Conservation (phyloP, 2,329 filamentous ascomycete species). For the Epichloe hybrida region DNA sequence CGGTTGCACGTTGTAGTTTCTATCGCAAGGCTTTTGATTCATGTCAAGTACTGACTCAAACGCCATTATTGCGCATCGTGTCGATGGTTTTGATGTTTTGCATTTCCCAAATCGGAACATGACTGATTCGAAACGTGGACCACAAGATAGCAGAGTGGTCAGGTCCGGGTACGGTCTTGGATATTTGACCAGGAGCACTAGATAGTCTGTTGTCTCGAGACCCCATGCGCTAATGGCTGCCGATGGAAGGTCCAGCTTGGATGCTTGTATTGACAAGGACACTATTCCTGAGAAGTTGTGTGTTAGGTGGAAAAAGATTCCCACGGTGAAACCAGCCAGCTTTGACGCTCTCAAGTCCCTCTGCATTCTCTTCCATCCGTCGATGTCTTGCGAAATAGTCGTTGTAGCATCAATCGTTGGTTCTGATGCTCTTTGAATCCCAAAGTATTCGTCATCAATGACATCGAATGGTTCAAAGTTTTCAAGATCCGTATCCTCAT, state of each 20-base stretch:
- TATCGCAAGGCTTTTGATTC: conserved; percentile 6
- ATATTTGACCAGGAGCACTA: conserved; percentile 60
- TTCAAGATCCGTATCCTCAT: neutral
- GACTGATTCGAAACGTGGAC: conserved; percentile 20
- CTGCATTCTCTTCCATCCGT: conserved; percentile 1
- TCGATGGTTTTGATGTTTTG: conserved; percentile 56
- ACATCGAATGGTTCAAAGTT: neutral
- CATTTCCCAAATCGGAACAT: conserved; percentile 59
- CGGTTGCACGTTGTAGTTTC: too few species aligned
- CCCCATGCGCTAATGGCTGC: conserved; percentile 70
- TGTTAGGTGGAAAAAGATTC: conserved; percentile 39
- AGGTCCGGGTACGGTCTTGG: conserved; percentile 46
- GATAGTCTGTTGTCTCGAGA: conserved; percentile 49
- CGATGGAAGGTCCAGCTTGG: conserved; percentile 57
- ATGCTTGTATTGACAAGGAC: conserved; percentile 54
- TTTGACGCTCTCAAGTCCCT: conserved; percentile 39
- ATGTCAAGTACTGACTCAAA: conserved; percentile 22
- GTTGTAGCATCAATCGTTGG: neutral
- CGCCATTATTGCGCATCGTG: conserved; percentile 35
- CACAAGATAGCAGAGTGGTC: conserved; percentile 34
- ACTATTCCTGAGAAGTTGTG: conserved; percentile 32
- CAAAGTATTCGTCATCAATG: conserved; percentile 3
- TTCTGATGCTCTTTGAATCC: neutral
- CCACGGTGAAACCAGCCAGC: conserved; percentile 56
- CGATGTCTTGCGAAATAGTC: neutral